Evolutionary conservation across 2,329 filamentous ascomycete species (phyloP), one percentile per base, ranked within the genome.

Genomic region (Colletotrichum gigasporum): DNA sequence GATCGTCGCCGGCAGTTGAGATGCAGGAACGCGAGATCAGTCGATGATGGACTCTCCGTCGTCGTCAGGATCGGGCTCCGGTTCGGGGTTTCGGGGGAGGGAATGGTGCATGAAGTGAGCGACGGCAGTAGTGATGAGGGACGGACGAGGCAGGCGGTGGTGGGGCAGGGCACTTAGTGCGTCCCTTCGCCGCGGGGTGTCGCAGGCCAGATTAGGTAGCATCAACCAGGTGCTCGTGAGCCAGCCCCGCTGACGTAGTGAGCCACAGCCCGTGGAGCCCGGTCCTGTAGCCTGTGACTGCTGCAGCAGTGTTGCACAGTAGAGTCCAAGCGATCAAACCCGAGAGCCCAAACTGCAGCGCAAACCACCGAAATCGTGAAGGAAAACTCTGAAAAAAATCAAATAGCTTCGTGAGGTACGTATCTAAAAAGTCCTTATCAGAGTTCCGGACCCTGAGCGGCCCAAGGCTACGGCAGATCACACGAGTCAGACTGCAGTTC

Each of bases 181-280:
- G n/a, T n/a, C 58, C 32, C 47, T 44, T 39, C 47, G 30, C 48
- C 61, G 56, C 56, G 56, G 61, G 61, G 61, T 64, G 39, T 35
- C 20, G 39, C 39, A 53, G 20, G 20, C 22, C 50, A 41, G 50
- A 18, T 30, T 18, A 14, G 42, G 35, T 56, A 41, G 32, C 59
- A 44, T 39, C 39, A 35, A 16, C 20, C 11, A 7, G 2, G 24
- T 14, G 44, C 20, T 35, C 37, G 53, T 57, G 30, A 20, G 18
- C 32, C 47, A 39, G 45, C 48, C 61, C 61, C 56, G 56, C 61
- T 64, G 61, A 64, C 61, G 61, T 61, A 64, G 48, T 44, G 42
- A 28, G 26, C 22, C 34, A 59, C 24, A 42, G 22, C 26, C 34
- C 16, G 34, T 52, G 48, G 48, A n/a, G 18, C 28, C 42, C 24